Evolutionary conservation across 805 yeast genomes (phyloP), one percentile per base, ranked within the genome.

Genomic region (Wickerhamia fluorescens): DNA sequence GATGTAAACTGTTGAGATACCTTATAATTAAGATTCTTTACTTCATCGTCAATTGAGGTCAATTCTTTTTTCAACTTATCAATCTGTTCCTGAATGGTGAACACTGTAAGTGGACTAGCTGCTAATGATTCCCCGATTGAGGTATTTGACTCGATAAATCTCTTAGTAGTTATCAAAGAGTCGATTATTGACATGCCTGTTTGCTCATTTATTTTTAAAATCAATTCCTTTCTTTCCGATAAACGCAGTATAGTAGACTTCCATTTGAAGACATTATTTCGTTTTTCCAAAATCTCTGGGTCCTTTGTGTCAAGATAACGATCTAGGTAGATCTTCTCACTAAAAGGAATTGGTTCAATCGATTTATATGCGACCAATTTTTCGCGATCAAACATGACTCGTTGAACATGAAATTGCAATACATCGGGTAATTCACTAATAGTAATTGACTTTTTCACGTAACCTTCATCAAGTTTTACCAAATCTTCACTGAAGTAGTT

Each of bases 331-430:
- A 92, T 55, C 7, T 65, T 73, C 30, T 85, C 83, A 16, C 76
- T 73, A 48, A 87, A 86, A 3, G 88, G 88, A 27, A 92, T 66
- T 6, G 87, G 94, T 33, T 81, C 87, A 24, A 73, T 69, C 2
- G 87, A 78, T 50, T 92, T 92, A 46, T 84, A 84, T 0, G 94
- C 85, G 54, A 78, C 70, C 28, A 78, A 67, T 9, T 71, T 57
- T 31, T 66, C 78, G 25, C 87, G 67, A 48, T 92, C 96, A 51
- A 79, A 92, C 50, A 85, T 84, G 1, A 92, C 97, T 48, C 98
- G 68, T 56, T 88, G 97, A 6, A 92, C 83, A 49, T 92, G 98
- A 27, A 92, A 73, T 51, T 92, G 98, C 27, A 92, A 54, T 28
- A 92, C 72, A 5, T 78, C 76, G 0, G 98, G 98, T 13, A 86